Evolutionary conservation across 176 grass and related monocot species (phyloP), one percentile per base, ranked within the genome.

Genomic region (Chrysopogon serrulatus): DNA sequence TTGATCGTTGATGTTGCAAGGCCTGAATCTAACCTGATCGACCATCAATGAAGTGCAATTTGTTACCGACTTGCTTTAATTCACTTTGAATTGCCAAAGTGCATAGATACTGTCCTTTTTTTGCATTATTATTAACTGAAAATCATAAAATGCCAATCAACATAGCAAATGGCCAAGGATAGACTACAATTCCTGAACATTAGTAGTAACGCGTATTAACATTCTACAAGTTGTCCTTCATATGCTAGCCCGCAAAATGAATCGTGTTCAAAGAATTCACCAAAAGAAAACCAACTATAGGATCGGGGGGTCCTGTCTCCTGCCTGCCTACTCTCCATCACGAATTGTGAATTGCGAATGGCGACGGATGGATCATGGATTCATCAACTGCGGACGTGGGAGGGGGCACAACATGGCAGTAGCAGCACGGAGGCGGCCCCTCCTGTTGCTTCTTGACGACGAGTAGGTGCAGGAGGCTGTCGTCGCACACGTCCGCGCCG

Each of bases 381-480:
- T n/a, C n/a, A n/a, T n/a, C n/a, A n/a, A n/a, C n/a, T n/a, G n/a
- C n/a, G n/a, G 48, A 51, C 48, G 47, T 14, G 14, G 16, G 48
- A 6, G 48, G 48, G 6, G 48, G 48, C 48, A 21, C 18, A 51
- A 6, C 49, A 3, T 5, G 10, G 28, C 77, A 66, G 27, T 2
- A n/a, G 27, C 27, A 7, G 59, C 76, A 79, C 17, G 5, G 17
- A 10, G 27, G 8, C 23, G 0, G 71, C 15, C 6, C 21, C 57
- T 30, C 24, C 5, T 30, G 23, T 9, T 54, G 49, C 49, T 34
- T 65, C 43, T 68, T 80, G 42, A 67, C 74, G 80, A 85, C 32
- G 32, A 93, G 63, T 27, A 93, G 16, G 68, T 73, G 81, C 45
- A 96, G 71, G 17, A 15, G 39, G 42, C 94, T 87, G 32, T 85